These are phyloP conservation scores for Arthrobotrys entomopaga DNA, from an alignment of 2,329 filamentous ascomycete genomes.

Conservation along the genomic window DNA sequence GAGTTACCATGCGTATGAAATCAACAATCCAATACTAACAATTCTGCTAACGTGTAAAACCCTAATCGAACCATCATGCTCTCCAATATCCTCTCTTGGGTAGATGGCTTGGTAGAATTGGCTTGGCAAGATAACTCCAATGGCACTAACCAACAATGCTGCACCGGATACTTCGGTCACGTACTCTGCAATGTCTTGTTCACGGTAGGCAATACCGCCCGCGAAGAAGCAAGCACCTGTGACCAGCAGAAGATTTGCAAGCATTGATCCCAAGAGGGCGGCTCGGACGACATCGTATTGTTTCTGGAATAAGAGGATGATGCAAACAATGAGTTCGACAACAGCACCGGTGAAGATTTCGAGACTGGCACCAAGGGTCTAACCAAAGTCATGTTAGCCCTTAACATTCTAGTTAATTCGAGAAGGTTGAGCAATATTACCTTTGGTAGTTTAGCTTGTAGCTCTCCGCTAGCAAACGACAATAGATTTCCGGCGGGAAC, in stretches of 20 bases:
- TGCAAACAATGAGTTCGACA: slow-evolving; percentile 84
- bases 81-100: slow-evolving; percentile 23
- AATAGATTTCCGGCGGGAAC: slow-evolving; percentile 35
- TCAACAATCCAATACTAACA: slow-evolving; percentile 40
- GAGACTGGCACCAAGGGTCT: slow-evolving; percentile 74
- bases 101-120: slow-evolving; percentile 51
- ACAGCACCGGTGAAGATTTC: slow-evolving; percentile 75
- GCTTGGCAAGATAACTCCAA: slow-evolving; percentile 48
- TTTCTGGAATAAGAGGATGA: slow-evolving; percentile 72
- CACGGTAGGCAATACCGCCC: slow-evolving; percentile 69
- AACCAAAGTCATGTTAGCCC: slow-evolving; percentile 62
- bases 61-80: slow-evolving; percentile 19
- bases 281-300: slow-evolving; percentile 79
- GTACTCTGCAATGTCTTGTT: slow-evolving; percentile 50
- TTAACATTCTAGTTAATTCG: no score
- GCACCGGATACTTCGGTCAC: slow-evolving; percentile 52
- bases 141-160: slow-evolving; percentile 45
- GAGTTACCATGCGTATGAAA: slow-evolving; percentile 37
- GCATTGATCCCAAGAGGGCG: slow-evolving; percentile 82
- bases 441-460: slow-evolving; percentile 44
- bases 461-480: slow-evolving; percentile 38
- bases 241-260: slow-evolving; percentile 83
- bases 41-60: slow-evolving; percentile 44
- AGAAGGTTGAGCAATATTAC: neutral
- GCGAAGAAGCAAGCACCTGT: slow-evolving; percentile 82